phyloP scores from a whole-genome alignment of 108 stramenopile species.

The Conticribra weissflogii region DNA sequence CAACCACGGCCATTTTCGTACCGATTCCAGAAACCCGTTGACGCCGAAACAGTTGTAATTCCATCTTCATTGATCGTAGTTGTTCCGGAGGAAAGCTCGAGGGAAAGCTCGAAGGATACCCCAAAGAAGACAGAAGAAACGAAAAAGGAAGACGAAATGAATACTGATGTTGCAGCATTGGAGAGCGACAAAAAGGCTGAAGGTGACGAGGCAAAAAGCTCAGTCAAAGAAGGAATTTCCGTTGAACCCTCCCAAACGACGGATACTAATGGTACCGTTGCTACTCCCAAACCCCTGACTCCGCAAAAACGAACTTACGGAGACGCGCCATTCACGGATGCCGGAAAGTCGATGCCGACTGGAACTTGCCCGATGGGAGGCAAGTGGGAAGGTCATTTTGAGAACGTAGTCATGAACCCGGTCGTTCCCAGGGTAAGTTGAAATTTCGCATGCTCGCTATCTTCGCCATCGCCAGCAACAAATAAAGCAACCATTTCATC shows the following conservation, averaged over 20 bases:
- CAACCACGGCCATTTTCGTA: constrained; percentile 60
- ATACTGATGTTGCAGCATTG: neutral
- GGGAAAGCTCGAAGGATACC: constrained; percentile 5
- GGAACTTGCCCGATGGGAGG: constrained; percentile 64
- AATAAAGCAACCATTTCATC: too few relatives aligned
- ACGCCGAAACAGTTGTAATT: constrained; percentile 50
- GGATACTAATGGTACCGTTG: neutral
- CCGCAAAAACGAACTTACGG: constrained; percentile 36
- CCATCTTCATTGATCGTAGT: constrained; percentile 42
- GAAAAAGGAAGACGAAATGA: neutral
- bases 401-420: constrained; percentile 52
- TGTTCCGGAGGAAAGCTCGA: constrained; percentile 8
- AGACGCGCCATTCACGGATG: constrained; percentile 65
- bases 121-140: neutral
- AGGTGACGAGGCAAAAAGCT: neutral
- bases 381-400: constrained; percentile 79
- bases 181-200: neutral
- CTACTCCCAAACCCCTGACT: neutral
- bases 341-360: constrained; percentile 21
- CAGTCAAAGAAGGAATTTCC: neutral
- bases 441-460: too few relatives aligned
- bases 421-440: neutral
- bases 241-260: constrained; percentile 11
- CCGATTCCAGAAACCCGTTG: constrained; percentile 40
- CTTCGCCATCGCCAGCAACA: too few relatives aligned